These are phyloP conservation scores for Geotrichum fermentans DNA, from an alignment of 1,139 yeast genomes.

Conservation along the genomic window DNA sequence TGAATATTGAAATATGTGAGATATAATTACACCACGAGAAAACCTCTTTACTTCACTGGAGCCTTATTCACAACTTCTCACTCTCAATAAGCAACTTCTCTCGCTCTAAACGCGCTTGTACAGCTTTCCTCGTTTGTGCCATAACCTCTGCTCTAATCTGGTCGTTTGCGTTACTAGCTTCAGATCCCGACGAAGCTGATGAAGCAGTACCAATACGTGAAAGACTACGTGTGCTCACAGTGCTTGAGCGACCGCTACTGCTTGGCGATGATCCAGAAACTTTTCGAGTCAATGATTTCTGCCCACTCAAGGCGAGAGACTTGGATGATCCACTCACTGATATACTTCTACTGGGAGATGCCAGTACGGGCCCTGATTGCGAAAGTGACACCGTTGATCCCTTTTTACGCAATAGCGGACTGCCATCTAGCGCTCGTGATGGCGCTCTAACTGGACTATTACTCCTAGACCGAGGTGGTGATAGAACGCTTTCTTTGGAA, in stretches of 20 bases:
- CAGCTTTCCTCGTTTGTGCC: constrained; percentile 33
- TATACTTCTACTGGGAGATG: constrained; percentile 10
- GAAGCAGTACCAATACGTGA: not conserved
- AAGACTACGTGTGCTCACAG: not conserved
- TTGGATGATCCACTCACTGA: constrained; percentile 9
- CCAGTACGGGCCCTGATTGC: constrained; percentile 3
- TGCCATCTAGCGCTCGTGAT: constrained; percentile 6
- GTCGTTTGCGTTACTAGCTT: constrained; percentile 12
- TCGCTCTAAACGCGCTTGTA: constrained; percentile 29
- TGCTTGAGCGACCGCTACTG: not conserved
- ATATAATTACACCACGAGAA: too few species aligned
- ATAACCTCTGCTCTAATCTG: constrained; percentile 26
- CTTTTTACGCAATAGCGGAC: constrained; percentile 4
- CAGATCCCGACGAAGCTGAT: not conserved
- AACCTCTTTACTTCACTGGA: too few species aligned
- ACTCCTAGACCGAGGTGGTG: constrained; percentile 11
- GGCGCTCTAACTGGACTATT: constrained; percentile 11
- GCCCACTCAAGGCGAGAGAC: not conserved
- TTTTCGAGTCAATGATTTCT: too few species aligned
- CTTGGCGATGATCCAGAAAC: not conserved
- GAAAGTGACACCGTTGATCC: constrained; percentile 9
- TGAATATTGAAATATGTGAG: too few species aligned
- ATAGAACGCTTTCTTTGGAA: constrained; percentile 1
- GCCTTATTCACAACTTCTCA: constrained; percentile 6
- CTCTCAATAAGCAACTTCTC: constrained; percentile 23